These are phyloP conservation scores for Gremmenia infestans DNA, from an alignment of 2,329 filamentous ascomycete species.

Conservation along the genomic window DNA sequence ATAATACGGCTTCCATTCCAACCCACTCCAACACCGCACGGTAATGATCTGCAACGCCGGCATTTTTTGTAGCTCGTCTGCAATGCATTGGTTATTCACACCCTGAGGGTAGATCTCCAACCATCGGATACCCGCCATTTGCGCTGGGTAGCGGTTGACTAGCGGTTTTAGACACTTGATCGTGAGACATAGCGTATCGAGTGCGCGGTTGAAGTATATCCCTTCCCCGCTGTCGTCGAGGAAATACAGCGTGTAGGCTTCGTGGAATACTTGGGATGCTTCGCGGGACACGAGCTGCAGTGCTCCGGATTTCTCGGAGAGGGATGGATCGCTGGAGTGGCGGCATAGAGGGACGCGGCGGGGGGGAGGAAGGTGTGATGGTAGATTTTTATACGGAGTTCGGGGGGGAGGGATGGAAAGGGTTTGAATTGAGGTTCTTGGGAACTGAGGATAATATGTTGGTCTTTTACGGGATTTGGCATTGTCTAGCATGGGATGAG, in stretches of 20 bases:
- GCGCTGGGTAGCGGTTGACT: background rate
- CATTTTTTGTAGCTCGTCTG: background rate
- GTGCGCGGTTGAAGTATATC: conserved; percentile 12
- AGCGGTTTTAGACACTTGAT: background rate
- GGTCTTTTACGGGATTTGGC: background rate
- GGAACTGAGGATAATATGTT: background rate
- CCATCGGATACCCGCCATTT: background rate
- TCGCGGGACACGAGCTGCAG: conserved; percentile 11
- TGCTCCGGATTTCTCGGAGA: background rate
- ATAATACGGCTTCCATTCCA: too few species aligned
- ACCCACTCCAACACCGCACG: too few species aligned
- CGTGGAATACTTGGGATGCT: conserved; percentile 1
- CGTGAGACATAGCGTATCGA: conserved; percentile 1
- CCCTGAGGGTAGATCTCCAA: background rate
- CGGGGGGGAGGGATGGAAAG: conserved; percentile 11
- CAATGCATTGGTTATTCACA: background rate
- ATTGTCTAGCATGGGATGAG: background rate
- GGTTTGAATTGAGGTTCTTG: conserved; percentile 2
- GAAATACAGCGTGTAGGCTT: background rate
- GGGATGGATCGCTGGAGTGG: background rate
- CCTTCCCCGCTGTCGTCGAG: background rate
- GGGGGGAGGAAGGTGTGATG: conserved; percentile 8
- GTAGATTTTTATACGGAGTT: conserved; percentile 17
- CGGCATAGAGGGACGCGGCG: conserved; percentile 54
- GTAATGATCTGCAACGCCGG: background rate